These are phyloP conservation scores for Spathaspora gorwiae DNA, from an alignment of 805 yeast species.

Conservation along the genomic window DNA sequence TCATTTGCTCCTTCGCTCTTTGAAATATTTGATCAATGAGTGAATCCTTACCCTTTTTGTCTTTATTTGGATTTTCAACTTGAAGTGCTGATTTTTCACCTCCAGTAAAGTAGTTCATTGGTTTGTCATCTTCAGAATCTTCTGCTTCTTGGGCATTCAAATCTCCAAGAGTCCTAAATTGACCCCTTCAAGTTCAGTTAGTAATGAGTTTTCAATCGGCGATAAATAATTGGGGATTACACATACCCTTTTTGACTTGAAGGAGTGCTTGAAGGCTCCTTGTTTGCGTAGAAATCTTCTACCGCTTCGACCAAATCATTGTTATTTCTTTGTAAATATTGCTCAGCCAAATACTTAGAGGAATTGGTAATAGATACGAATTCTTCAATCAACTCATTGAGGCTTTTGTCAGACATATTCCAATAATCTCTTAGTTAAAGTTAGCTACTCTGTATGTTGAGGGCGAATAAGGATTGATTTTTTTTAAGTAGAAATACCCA, in stretches of 20 bases:
- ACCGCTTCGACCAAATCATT: conserved; percentile 36
- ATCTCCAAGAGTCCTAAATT: conserved; percentile 36
- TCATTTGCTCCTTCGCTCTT: conserved; percentile 50
- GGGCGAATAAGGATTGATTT: too few species aligned
- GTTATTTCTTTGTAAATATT: conserved; percentile 33
- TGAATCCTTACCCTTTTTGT: conserved; percentile 33
- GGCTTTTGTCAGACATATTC: conserved; percentile 13
- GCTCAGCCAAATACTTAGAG: conserved; percentile 33
- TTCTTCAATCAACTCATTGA: conserved; percentile 22
- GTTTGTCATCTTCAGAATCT: conserved; percentile 47
- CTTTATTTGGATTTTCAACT: conserved; percentile 66
- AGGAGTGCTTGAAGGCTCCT: conserved; percentile 1
- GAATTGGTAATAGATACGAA: conserved; percentile 35
- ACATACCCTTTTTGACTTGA: neutral
- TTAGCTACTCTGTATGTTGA: too few species aligned
- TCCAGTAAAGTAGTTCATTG: conserved; percentile 56
- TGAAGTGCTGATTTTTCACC: conserved; percentile 76
- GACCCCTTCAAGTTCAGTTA: conserved; percentile 7
- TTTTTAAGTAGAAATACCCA: too few species aligned
- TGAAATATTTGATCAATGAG: conserved; percentile 64
- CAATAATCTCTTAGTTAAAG: too few species aligned
- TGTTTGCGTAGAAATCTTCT: conserved; percentile 35
- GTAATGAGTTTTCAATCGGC: neutral
- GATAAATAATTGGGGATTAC: neutral
- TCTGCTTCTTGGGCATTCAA: conserved; percentile 27